Evolutionary conservation across 805 yeast genomes (phyloP).

Genomic region (Myxozyma melibiosi): DNA sequence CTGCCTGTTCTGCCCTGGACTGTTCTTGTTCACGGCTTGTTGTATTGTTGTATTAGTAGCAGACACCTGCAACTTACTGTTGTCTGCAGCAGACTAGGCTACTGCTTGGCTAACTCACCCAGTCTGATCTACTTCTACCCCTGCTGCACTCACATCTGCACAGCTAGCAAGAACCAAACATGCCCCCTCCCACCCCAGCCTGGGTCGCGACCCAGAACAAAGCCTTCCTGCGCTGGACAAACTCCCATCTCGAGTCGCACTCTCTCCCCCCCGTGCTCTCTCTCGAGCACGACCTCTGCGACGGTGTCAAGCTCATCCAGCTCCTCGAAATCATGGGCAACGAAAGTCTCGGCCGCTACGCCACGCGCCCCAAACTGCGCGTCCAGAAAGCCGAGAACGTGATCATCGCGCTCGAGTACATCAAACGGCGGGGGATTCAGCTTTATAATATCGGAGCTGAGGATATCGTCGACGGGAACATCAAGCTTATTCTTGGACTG

Average conservation of each 20-base stretch:
- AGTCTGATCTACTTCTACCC: too few species aligned
- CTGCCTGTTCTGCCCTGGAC: too few species aligned
- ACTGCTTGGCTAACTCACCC: too few species aligned
- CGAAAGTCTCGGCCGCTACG: conserved; percentile 43
- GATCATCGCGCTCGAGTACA: conserved; percentile 44
- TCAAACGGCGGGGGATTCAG: conserved; percentile 43
- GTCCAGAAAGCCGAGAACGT: conserved; percentile 46
- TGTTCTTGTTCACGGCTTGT: too few species aligned
- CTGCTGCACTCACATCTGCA: too few species aligned
- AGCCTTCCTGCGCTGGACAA: conserved; percentile 46
- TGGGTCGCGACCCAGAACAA: conserved; percentile 47
- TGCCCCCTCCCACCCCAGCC: conserved; percentile 33
- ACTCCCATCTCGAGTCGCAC: conserved; percentile 40
- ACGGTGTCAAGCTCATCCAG: conserved; percentile 45
- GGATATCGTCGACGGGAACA: conserved; percentile 91
- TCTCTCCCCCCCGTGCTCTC: conserved; percentile 37
- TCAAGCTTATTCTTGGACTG: conserved; percentile 85
- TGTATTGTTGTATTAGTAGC: too few species aligned
- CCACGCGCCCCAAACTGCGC: conserved; percentile 40
- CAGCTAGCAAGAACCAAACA: too few species aligned
- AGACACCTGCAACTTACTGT: too few species aligned
- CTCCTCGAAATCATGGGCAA: conserved; percentile 44
- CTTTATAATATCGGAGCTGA: conserved; percentile 57
- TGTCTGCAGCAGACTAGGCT: too few species aligned
- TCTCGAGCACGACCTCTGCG: conserved; percentile 39